phyloP scores from a whole-genome alignment of 1,284 basidiomycete genomes.

The Pulveroboletus ridleyi region DNA sequence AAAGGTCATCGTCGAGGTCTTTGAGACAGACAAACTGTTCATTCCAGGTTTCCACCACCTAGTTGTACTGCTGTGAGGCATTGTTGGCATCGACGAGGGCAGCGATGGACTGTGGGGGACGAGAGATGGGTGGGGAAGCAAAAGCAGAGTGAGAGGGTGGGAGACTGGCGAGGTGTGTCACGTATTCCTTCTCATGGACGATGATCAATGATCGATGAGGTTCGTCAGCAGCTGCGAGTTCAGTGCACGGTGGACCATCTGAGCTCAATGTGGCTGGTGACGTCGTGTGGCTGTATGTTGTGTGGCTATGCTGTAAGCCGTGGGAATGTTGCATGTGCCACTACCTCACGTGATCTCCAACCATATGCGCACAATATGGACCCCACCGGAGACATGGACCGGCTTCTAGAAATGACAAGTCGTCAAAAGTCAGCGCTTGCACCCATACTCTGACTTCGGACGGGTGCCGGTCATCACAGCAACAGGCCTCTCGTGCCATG shows the following conservation, averaged over 20 bases:
- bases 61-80: slow-evolving; percentile 65
- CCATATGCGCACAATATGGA: no score
- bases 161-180: slow-evolving; percentile 60
- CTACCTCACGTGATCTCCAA: no score
- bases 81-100: slow-evolving; percentile 73
- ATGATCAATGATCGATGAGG: slow-evolving; percentile 58
- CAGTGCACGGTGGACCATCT: slow-evolving; percentile 74
- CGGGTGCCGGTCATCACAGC: no score
- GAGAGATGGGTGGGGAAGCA: slow-evolving; percentile 52
- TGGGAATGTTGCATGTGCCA: no score
- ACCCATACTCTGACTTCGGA: no score
- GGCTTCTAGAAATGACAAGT: no score
- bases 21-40: slow-evolving; percentile 53
- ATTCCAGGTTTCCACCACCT: slow-evolving; percentile 69
- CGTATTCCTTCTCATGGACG: slow-evolving; percentile 72
- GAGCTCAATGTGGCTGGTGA: background rate
- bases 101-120: slow-evolving; percentile 56
- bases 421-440: no score
- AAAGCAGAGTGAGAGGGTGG: slow-evolving; percentile 66
- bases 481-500: no score
- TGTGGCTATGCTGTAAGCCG: no score
- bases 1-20: slow-evolving; percentile 73
- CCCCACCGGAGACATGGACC: no score
- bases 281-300: no score
- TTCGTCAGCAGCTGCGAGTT: slow-evolving; percentile 75